Evolutionary conservation across 2,329 filamentous ascomycete species (phyloP), one percentile per base, ranked within the genome.

Genomic region (Parafenestella ontariensis): DNA sequence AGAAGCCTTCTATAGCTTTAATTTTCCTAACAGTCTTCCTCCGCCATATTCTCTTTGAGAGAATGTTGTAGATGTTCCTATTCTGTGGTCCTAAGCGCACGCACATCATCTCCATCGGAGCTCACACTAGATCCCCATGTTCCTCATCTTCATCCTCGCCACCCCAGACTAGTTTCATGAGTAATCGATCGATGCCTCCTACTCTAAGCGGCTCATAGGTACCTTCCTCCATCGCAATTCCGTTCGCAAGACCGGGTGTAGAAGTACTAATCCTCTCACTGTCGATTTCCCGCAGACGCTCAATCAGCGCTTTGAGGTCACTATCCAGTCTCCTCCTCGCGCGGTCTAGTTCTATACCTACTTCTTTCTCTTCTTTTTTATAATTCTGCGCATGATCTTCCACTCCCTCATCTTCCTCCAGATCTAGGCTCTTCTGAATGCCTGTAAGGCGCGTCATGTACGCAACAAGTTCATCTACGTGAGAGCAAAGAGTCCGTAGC

Each of bases 81-180:
- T 26, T 9, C 24, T 26, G 9, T 26, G 9, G 24, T 26, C 24
- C 24, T 9, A 26, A 26, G 24, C 5, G 24, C 24, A 26, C 24
- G 24, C 24, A 26, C 24, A 26, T 26, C 13, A 36, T 36, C 45
- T 40, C 24, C 24, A 11, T 46, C 31, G 21, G 28, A 39, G n/a
- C 24, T 45, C 36, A 55, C 36, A 59, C 17, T 42, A 71, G 54
- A 41, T 69, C 66, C 28, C 63, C 63, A 21, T 17, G 48, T 50
- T 49, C 48, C 7, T 64, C 66, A 21, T 72, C 72, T 11, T 73
- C 70, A 4, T 71, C 71, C 13, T 61, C 65, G 9, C 54, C 69
- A n/a, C 76, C 75, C 73, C 84, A 86, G 62, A 96, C 92, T 65
- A 97, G 79, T 79, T 96, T 96, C 91, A 96, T 96, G 71, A 97